phyloP scores from a whole-genome alignment of 192 early-diverging fungal species.

The Kappamyces sp. region DNA sequence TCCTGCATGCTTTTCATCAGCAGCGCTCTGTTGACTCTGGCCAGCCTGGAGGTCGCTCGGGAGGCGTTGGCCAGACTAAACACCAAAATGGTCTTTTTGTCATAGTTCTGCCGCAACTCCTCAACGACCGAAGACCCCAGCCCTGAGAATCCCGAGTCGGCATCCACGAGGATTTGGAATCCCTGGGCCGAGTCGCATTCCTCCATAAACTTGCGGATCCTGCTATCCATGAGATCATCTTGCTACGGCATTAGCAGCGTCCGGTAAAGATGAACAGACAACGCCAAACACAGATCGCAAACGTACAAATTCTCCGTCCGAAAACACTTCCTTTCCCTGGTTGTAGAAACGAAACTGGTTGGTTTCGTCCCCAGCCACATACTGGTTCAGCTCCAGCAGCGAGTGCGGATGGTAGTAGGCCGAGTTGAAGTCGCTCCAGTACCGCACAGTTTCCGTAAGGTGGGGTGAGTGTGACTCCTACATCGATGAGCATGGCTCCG shows the following conservation, averaged over 20 bases:
- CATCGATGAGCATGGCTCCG: conserved; percentile 32
- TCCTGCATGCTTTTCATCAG: conserved; percentile 16
- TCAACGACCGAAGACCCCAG: conserved; percentile 26
- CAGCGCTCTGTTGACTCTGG: conserved; percentile 24
- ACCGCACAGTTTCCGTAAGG: conserved; percentile 20
- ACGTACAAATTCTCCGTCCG: conserved; percentile 17
- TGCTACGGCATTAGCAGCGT: conserved; percentile 17
- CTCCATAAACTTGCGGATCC: conserved; percentile 40
- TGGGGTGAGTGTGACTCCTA: conserved; percentile 48
- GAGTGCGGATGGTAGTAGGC: conserved; percentile 70
- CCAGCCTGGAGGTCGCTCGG: conserved; percentile 11
- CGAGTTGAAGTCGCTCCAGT: conserved; percentile 79
- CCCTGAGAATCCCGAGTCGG: conserved; percentile 36
- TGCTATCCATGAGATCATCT: conserved; percentile 36
- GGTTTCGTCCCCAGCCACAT: conserved; percentile 48
- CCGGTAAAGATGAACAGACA: not conserved
- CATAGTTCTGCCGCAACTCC: conserved; percentile 31
- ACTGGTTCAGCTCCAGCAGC: conserved; percentile 38
- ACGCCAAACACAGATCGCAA: not conserved
- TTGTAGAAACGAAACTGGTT: conserved; percentile 50
- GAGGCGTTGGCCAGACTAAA: conserved; percentile 23
- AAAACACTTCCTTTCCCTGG: conserved; percentile 45
- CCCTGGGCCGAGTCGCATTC: conserved; percentile 38
- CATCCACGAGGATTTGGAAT: conserved; percentile 38
- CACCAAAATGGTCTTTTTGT: conserved; percentile 31